Evolutionary conservation across 2,329 filamentous ascomycete genomes (phyloP).

Genomic region (Sclerotinia glacialis): DNA sequence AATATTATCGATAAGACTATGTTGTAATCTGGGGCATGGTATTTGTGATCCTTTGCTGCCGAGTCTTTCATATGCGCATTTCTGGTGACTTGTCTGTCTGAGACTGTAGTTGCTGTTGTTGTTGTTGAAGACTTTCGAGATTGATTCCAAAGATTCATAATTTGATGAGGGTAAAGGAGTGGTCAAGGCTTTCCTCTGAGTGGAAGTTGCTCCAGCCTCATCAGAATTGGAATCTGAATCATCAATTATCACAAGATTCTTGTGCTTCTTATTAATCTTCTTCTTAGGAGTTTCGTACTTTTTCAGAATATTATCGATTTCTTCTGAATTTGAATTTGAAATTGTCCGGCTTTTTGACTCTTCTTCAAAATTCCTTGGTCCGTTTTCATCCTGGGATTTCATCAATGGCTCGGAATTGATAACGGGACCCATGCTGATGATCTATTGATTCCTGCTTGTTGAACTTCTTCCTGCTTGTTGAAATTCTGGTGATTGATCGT

Average conservation of each 20-base stretch:
- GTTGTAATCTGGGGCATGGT: neutral
- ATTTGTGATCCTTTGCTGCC: neutral
- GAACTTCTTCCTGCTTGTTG: neutral
- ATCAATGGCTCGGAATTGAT: neutral
- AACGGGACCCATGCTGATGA: neutral
- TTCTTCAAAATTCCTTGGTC: neutral
- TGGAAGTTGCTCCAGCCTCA: conserved; percentile 8
- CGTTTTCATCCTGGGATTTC: neutral
- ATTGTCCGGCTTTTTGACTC: neutral
- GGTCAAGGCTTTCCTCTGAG: conserved; percentile 16
- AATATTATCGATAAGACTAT: neutral
- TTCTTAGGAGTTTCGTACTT: neutral
- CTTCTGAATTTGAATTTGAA: neutral
- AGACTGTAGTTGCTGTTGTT: neutral
- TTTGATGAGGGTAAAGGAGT: neutral
- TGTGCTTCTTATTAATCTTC: too few species aligned
- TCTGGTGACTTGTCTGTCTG: neutral
- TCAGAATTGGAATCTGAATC: neutral
- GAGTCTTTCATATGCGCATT: neutral
- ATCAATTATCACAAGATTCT: conserved; percentile 6
- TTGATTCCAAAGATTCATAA: neutral
- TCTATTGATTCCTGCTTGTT: neutral
- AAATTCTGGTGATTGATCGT: neutral
- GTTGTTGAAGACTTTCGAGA: neutral
- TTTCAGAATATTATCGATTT: neutral